Base-by-base conservation (phyloP, 1,284 basidiomycete species). In the Cryptococcus hybrid region DNA sequence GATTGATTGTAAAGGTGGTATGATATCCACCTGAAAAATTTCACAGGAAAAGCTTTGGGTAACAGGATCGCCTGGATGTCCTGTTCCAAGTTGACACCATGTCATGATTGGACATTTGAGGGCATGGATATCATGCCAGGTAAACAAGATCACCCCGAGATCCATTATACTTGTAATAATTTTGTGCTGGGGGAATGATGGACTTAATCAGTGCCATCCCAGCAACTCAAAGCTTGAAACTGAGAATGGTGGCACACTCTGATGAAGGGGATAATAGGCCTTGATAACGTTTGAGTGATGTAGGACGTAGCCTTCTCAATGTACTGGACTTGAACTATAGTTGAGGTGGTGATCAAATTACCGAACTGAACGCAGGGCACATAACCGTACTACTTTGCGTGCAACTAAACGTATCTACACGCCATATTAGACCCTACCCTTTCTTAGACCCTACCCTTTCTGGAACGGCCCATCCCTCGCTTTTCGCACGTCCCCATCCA, bases 1-100 rank as follows among this genome's bases (percentile, higher is more conserved):
- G 51, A 35, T 48, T 42, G 18, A 51, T 12, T 30, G 9, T 38
- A 36, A 15, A 51, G 56, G 45, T 69, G 68, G 67, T 58, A 53
- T 38, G 62, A 70, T 60, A 68, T 72, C 47, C 57, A 64, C 54
- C 47, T 72, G 12, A 57, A 58, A 9, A 67, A 69, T 55, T 53
- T 70, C 18, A 61, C 59, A 48, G 70, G 8, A 66, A 60, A 12
- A 18, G 56, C 63, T 1, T 40, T 52, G 4, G 51, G 37, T 24
- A 70, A 72, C 53, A 57, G 70, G 6, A 52, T 69, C 3, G 60
- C 62, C n/a, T 68, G 63, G 62, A 53, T 70, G 50, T 61, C 65
- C 55, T 70, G 70, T 58, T 64, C 67, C 35, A 65, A 67, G 24
- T 48, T 54, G 9, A 59, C 55, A 13, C 70, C 70, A 5, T 72